Base-by-base conservation (phyloP, 2,329 filamentous ascomycete genomes). In the Sporothrix mexicana region DNA sequence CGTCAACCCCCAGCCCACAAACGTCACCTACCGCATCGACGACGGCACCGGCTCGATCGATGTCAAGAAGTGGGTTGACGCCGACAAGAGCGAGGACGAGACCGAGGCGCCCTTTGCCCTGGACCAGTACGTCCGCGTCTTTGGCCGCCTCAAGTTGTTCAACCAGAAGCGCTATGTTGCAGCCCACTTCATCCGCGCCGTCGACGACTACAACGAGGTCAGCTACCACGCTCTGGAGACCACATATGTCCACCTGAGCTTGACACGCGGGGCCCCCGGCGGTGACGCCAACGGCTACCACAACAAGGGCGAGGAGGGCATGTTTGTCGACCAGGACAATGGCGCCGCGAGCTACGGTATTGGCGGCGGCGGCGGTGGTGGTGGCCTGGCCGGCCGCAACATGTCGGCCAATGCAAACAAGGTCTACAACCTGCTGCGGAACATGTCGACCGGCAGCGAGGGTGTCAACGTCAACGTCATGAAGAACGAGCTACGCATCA, bases 41-140 rank as follows among this genome's bases (percentile, higher is more conserved):
- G 96, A 99, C 82, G 96, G 96, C 80, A 99, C 97, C 0, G 95
- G 94, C 74, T 87, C 91, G 74, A 91, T 98, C 78, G 97, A 99
- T 82, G 95, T 94, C 77, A 97, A 96, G 85, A 91, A 92, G 81
- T 97, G 93, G 92, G 86, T 93, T 73, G 92, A 95, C 82, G 83
- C 87, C 76, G 88, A 90, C 79, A 87, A 87, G 79, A 82, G 81
- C 41, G 83, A 85, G 75, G 73, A 68, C 15, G 66, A 74, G n/a
- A 55, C 71, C 69, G 74, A 74, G 57, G 43, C 80, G 87, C 88
- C 75, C 17, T 88, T 93, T 77, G 87, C 89, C 75, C 86, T 92
- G 76, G 92, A 95, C 79, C 88, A 90, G 70, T 95, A 97, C 82
- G 93, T 95, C 70, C 91, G 95, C 78, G 91, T 96, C 69, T 97